Conservation (phyloP, 345 rosid genomes). For the Eucalyptus regnans region DNA sequence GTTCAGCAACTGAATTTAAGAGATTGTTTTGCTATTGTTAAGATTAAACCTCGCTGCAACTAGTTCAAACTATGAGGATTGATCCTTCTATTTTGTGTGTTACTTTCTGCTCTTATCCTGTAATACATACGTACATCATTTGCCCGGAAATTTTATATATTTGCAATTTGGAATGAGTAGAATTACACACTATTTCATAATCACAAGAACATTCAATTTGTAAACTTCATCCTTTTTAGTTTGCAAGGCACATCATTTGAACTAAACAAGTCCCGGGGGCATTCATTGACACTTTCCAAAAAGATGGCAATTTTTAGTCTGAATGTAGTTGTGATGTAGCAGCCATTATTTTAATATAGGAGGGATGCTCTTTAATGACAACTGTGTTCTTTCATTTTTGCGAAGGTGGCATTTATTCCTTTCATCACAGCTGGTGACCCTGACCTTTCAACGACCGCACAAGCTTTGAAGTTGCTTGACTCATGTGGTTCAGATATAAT, state of each 20-base stretch:
- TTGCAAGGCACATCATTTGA: neutral
- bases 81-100: neutral
- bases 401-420: slow-evolving; percentile 89
- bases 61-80: neutral
- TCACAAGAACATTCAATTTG: neutral
- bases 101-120: neutral
- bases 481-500: slow-evolving; percentile 87
- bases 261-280: neutral
- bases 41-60: neutral
- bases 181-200: neutral
- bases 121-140: neutral
- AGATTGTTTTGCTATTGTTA: neutral
- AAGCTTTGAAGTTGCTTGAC: slow-evolving; percentile 83
- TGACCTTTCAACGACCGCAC: slow-evolving; percentile 88
- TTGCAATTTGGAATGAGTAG: neutral
- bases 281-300: neutral
- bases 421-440: slow-evolving; percentile 98
- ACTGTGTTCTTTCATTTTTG: neutral
- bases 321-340: neutral
- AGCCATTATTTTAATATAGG: neutral
- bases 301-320: neutral
- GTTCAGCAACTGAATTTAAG: neutral
- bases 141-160: neutral
- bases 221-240: neutral
- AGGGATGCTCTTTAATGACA: neutral